Base-by-base conservation (phyloP, 2,329 filamentous ascomycete genomes). In the Emericellopsis cladophorae region DNA sequence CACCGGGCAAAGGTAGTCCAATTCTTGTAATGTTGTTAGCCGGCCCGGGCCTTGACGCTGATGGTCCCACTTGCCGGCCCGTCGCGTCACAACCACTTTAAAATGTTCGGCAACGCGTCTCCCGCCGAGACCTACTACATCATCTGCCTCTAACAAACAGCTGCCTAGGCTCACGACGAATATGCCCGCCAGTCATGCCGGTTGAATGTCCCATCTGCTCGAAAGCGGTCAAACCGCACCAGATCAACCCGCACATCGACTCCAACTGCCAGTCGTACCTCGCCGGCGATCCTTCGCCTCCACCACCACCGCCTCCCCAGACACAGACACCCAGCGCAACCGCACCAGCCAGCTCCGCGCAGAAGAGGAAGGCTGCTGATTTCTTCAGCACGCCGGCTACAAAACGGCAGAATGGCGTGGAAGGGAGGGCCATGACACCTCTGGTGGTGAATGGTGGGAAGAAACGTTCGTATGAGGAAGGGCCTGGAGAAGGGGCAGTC, bases 231-330 rank as follows among this genome's bases (percentile, higher is more conserved):
- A 81, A 76, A 48, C 65, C 81, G 48, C 65, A 67, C 54, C 75
- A 82, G 49, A 96, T 96, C 68, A 96, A 96, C 63, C 72, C 72
- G 49, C 90, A 96, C 60, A 78, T 96, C 55, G 92, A 96, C 64
- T 90, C 86, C 24, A 75, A 74, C 48, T 96, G 90, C 65, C 61
- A 74, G 45, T 70, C 67, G 31, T 81, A 81, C 55, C 58, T 92
- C 46, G 65, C 82, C 55, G 74, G 79, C 44, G 54, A 66, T 49
- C 50, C 56, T 9, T 54, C 55, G 23, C 54, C 47, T 37, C 60
- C 51, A 50, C 50, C 15, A 50, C 50, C 10, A 51, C 52, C 49
- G n/a, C 53, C 54, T 37, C 54, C 51, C 36, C 57, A 46, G 37
- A 59, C 53, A 36, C 54, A 53, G 44, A 49, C 62, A 16, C 58